Evolutionary conservation across 306 rosid species (phyloP).

Genomic region (Glycine soja): DNA sequence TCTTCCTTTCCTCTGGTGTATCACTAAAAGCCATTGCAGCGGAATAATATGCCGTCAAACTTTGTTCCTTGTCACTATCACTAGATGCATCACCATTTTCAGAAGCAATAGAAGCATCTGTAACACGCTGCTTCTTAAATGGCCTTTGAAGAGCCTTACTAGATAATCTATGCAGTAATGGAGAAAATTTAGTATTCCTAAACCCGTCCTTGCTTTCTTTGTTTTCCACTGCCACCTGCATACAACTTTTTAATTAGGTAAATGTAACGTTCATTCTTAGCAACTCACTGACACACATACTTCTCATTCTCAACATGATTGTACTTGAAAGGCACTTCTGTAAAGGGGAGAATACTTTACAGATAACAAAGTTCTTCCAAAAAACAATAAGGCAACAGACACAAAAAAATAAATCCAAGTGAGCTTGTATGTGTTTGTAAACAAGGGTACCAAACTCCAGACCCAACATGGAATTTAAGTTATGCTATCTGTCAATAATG

Average conservation of each 20-base stretch:
- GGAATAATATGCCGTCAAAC: constrained; percentile 70
- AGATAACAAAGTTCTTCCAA: constrained; percentile 4
- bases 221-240: constrained; percentile 69
- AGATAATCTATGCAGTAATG: constrained; percentile 64
- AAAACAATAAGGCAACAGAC: not conserved
- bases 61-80: constrained; percentile 90
- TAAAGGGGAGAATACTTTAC: not conserved
- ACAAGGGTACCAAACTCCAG: constrained; percentile 28
- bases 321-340: constrained; percentile 6
- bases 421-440: not conserved
- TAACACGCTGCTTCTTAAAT: constrained; percentile 81
- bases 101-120: constrained; percentile 62
- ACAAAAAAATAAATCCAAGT: constrained; percentile 4
- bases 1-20: constrained; percentile 90
- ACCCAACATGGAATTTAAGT: not conserved
- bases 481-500: not conserved
- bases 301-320: constrained; percentile 29
- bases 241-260: constrained; percentile 15
- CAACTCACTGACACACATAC: not conserved
- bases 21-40: constrained; percentile 77
- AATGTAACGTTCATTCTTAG: constrained; percentile 28
- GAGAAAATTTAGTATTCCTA: constrained; percentile 60
- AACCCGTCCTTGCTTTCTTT: constrained; percentile 63
- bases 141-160: constrained; percentile 65
- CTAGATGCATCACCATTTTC: constrained; percentile 83